These are phyloP conservation scores for Penstemon davidsonii DNA, from an alignment of 257 asterid genomes.

Conservation along the genomic window DNA sequence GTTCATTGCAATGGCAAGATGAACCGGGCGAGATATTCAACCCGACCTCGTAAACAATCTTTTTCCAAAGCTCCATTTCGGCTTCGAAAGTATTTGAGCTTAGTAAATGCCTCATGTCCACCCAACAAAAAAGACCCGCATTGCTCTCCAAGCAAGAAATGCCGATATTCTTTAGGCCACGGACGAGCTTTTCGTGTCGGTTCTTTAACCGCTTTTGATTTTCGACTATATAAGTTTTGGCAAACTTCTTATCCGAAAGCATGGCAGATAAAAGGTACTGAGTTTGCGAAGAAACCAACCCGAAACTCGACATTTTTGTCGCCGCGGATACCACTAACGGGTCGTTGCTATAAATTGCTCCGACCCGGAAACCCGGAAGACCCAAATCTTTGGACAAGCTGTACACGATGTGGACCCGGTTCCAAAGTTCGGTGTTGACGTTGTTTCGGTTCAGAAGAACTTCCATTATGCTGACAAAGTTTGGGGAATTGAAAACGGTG, in stretches of 20 bases:
- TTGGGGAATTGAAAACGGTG: slow-evolving; percentile 61
- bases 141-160: slow-evolving; percentile 63
- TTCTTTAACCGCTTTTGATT: slow-evolving; percentile 52
- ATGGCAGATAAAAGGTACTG: slow-evolving; percentile 66
- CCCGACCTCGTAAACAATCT: slow-evolving; percentile 75
- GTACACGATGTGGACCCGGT: slow-evolving; percentile 76
- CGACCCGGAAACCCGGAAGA: slow-evolving; percentile 88
- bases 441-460: slow-evolving; percentile 43
- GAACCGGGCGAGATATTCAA: slow-evolving; percentile 84
- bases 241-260: slow-evolving; percentile 66
- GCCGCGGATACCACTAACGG: slow-evolving; percentile 66
- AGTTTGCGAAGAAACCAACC: slow-evolving; percentile 77
- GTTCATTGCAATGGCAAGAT: slow-evolving; percentile 78
- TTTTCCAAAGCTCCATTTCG: slow-evolving; percentile 79
- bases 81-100: slow-evolving; percentile 49
- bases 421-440: slow-evolving; percentile 33
- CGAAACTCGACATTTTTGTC: slow-evolving; percentile 87
- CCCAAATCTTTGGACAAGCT: slow-evolving; percentile 91
- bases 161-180: slow-evolving; percentile 51
- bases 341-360: slow-evolving; percentile 70
- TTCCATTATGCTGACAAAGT: slow-evolving; percentile 65
- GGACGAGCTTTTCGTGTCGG: slow-evolving; percentile 57
- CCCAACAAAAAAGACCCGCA: slow-evolving; percentile 84
- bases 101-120: slow-evolving; percentile 70
- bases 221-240: slow-evolving; percentile 45